Base-by-base conservation (phyloP, 139 green algal genomes). In the Chlorella sorokiniana region DNA sequence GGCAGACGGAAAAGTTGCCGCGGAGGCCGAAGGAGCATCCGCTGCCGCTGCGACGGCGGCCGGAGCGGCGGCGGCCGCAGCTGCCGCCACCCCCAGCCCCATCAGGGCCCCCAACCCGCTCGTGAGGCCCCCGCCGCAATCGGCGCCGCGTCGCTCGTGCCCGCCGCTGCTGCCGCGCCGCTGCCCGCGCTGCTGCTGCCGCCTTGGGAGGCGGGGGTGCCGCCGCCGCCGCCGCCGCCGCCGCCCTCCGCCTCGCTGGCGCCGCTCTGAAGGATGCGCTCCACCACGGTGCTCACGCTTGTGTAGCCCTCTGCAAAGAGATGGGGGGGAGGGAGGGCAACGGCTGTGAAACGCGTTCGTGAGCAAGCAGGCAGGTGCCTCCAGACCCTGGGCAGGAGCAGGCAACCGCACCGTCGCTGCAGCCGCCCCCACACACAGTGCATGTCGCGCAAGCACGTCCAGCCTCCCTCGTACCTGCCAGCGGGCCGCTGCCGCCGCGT, bases 231-330 rank as follows among this genome's bases (percentile, higher is more conserved):
- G 64, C 71, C 51, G 71, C 71, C 51, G 71, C n/a, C 51, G 42
- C 44, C n/a, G 45, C 41, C 63, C n/a, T 41, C 16, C 56, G 76
- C n/a, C 37, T 65, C 56, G 45, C 44, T 35, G 20, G 52, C 52
- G 27, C 48, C 38, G 73, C 73, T 79, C 25, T 68, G 35, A 37
- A 79, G 54, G 3, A 92, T 89, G 37, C 81, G 82, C 80, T 93
- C 86, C 33, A 94, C 86, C 4, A 94, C 90, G 5, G 71, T 83
- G 62, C 76, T 74, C 16, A 93, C 90, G 23, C 56, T 86, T 20
- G 69, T 73, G 65, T 89, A 88, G 1, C 81, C 85, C 42, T 89
- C 84, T 79, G 73, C 73, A 77, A n/a, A 22, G 2, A 37, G 40
- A n/a, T 40, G 11, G 33, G 25, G 33, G 10, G 33, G 10, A 69